Conservation (phyloP, 306 rosid genomes). For the Acmispon strigosus region DNA sequence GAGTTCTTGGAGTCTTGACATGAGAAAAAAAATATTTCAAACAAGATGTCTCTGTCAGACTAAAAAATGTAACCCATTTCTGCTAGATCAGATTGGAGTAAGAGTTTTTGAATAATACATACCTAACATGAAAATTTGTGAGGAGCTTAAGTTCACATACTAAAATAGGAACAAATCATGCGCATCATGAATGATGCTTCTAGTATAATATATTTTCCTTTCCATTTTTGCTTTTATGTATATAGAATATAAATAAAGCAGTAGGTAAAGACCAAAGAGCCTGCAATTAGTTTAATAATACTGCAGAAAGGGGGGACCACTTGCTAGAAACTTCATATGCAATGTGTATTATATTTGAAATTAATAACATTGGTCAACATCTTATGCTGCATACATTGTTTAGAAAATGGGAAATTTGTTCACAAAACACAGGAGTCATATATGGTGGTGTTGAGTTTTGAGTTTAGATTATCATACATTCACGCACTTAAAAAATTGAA, state of each 20-base stretch:
- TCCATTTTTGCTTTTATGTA: constrained; percentile 1
- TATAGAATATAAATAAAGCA: constrained; percentile 15
- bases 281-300: constrained; percentile 2
- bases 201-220: neutral
- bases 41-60: constrained; percentile 1
- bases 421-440: neutral
- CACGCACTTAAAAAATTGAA: no score
- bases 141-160: neutral
- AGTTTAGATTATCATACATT: no score
- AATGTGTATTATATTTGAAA: neutral
- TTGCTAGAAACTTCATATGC: neutral
- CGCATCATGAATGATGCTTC: constrained; percentile 11
- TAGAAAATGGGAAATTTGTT: neutral
- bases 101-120: neutral
- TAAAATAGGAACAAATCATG: constrained; percentile 9
- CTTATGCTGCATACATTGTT: neutral
- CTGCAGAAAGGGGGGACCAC: neutral
- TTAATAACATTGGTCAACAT: neutral
- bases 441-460: no score
- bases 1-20: no score
- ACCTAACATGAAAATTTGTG: constrained; percentile 11
- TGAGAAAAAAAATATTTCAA: neutral
- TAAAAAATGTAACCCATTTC: neutral
- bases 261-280: neutral
- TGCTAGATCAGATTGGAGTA: neutral